phyloP scores from a whole-genome alignment of 805 yeast genomes.

The Kodamaea sagamina region DNA sequence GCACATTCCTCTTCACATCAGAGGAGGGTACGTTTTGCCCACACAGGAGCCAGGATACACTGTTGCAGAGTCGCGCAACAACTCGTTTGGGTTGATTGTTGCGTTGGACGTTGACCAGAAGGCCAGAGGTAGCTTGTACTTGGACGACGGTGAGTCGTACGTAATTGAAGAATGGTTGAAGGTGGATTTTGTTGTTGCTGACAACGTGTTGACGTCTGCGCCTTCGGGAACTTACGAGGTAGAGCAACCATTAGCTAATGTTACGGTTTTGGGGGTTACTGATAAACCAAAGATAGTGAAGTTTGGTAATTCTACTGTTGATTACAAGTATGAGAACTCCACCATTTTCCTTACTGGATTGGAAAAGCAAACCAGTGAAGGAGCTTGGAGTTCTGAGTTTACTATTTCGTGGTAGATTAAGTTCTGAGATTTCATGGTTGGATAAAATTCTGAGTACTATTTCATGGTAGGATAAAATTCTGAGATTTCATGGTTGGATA shows the following conservation, averaged over 20 bases:
- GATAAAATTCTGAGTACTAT: background rate
- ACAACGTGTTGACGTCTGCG: conserved; percentile 14
- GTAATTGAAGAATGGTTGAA: conserved; percentile 18
- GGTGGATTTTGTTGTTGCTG: conserved; percentile 20
- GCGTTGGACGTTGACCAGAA: conserved; percentile 21
- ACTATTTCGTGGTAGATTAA: conserved; percentile 19
- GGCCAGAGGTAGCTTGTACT: conserved; percentile 24
- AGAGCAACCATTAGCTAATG: conserved; percentile 21
- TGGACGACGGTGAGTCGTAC: conserved; percentile 27
- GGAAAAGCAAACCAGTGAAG: conserved; percentile 17
- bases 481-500: too few relatives aligned
- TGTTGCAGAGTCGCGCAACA: conserved; percentile 22
- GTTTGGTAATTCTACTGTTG: conserved; percentile 16
- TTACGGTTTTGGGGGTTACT: conserved; percentile 24
- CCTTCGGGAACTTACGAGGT: conserved; percentile 20
- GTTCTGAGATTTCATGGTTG: background rate
- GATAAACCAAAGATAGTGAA: conserved; percentile 18
- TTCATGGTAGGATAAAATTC: background rate
- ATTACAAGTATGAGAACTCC: conserved; percentile 18
- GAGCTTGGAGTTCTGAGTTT: conserved; percentile 21
- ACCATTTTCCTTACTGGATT: conserved; percentile 22
- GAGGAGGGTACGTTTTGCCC: conserved; percentile 27
- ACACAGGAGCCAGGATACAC: conserved; percentile 28
- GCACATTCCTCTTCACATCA: conserved; percentile 26
- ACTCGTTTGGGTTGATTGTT: conserved; percentile 24